Percentiles rank a stretch among this genome's conserved stretches.
Evolutionary conservation across 495 filamentous ascomycete genomes (phyloP).

Genomic region (Beverwykella pulmonaria): DNA sequence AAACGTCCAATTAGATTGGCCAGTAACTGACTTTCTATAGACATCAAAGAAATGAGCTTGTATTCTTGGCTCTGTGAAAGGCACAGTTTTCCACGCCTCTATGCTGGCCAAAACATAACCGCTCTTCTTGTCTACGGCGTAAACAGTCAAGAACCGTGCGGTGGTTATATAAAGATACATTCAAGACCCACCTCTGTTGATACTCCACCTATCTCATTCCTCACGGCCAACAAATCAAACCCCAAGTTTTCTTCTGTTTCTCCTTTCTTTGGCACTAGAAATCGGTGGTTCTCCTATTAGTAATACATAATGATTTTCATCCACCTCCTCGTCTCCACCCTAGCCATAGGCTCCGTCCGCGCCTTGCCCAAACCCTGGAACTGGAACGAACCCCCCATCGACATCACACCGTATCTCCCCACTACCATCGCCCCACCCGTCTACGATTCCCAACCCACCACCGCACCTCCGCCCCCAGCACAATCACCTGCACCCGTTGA

Average conservation of each 20-base stretch:
- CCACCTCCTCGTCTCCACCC: slow-evolving; percentile 30
- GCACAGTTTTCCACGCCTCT: neutral
- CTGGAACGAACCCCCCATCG: neutral
- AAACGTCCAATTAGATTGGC: neutral
- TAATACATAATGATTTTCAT: slow-evolving; percentile 28
- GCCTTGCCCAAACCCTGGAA: slow-evolving; percentile 13
- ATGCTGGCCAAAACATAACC: neutral
- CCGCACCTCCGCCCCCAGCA: neutral
- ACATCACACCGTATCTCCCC: neutral
- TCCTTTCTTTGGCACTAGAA: neutral
- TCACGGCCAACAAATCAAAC: slow-evolving; percentile 12
- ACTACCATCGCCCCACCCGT: neutral
- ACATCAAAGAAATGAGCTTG: slow-evolving; percentile 23
- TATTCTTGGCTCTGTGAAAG: neutral
- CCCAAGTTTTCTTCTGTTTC: slow-evolving; percentile 8
- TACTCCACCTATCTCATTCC: slow-evolving; percentile 26
- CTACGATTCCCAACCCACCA: neutral
- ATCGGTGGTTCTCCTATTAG: slow-evolving; percentile 20
- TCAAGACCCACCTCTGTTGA: neutral
- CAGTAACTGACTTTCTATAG: neutral
- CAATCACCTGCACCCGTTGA: neutral
- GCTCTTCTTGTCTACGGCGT: neutral
- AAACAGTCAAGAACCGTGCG: neutral
- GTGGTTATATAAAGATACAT: slow-evolving; percentile 9
- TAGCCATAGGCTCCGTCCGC: slow-evolving; percentile 26